phyloP scores from a whole-genome alignment of 176 grass and related monocot genomes.

The Musa schizocarpa region DNA sequence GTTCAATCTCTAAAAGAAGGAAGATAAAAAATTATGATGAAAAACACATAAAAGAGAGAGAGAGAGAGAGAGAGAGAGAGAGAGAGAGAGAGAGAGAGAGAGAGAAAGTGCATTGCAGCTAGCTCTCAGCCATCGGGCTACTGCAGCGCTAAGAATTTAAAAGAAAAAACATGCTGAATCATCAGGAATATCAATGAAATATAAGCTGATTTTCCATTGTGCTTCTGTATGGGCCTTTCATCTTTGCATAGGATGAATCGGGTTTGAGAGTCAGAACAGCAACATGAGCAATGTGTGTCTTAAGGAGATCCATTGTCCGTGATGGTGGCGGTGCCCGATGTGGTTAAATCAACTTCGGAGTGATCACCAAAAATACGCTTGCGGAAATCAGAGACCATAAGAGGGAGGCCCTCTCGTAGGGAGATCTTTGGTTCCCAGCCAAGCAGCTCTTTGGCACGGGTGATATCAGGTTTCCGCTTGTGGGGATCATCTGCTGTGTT shows the following conservation, averaged over 20 bases:
- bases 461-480: slow-evolving; percentile 83
- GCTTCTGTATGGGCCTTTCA: neutral
- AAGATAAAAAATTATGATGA: neutral
- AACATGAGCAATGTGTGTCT: neutral
- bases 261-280: neutral
- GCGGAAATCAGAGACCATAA: slow-evolving; percentile 76
- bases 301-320: neutral
- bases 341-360: neutral
- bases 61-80: neutral
- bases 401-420: slow-evolving; percentile 69
- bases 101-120: neutral
- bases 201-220: neutral
- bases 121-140: neutral
- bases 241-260: neutral
- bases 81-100: neutral
- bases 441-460: slow-evolving; percentile 66
- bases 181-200: neutral
- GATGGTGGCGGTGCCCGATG: too few species aligned
- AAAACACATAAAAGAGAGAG: neutral
- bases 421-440: slow-evolving; percentile 71
- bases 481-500: slow-evolving; percentile 86
- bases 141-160: neutral
- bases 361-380: slow-evolving; percentile 54
- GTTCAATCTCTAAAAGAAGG: neutral
- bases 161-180: neutral